Percentiles rank a stretch among this genome's conserved stretches.
Evolutionary conservation across 805 yeast species (phyloP).

Genomic region (Ogataea paraovalis): DNA sequence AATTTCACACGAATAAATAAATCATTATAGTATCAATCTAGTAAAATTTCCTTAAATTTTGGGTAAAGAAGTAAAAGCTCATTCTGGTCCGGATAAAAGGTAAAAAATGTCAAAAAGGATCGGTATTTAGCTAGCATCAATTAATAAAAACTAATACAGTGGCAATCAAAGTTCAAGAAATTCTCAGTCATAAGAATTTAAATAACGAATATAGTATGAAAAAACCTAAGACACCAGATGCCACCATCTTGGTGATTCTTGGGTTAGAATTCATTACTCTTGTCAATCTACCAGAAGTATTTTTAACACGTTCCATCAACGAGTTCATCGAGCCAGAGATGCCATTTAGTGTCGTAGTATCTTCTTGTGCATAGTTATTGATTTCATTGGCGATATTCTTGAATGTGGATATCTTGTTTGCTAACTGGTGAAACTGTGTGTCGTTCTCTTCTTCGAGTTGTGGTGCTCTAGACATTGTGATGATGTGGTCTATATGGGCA

Average conservation of each 20-base stretch:
- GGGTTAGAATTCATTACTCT: slow-evolving; percentile 59
- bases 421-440: slow-evolving; percentile 55
- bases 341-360: slow-evolving; percentile 36
- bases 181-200: slow-evolving; percentile 38
- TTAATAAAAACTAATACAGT: no score
- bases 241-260: slow-evolving; percentile 55
- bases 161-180: no score
- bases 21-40: no score
- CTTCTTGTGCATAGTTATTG: slow-evolving; percentile 58
- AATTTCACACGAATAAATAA: no score
- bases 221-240: slow-evolving; percentile 48
- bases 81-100: no score
- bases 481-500: no score
- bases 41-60: no score
- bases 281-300: slow-evolving; percentile 48
- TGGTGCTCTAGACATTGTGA: slow-evolving; percentile 28
- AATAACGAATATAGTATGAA: slow-evolving; percentile 54
- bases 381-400: slow-evolving; percentile 67
- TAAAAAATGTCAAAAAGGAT: no score
- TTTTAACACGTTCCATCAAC: slow-evolving; percentile 45
- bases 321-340: slow-evolving; percentile 49
- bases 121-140: no score
- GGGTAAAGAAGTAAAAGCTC: no score
- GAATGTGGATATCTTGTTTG: slow-evolving; percentile 60
- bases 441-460: slow-evolving; percentile 49